These are phyloP conservation scores for Candolleomyces aberdarensis DNA, from an alignment of 768 basidiomycete species.

Conservation along the genomic window DNA sequence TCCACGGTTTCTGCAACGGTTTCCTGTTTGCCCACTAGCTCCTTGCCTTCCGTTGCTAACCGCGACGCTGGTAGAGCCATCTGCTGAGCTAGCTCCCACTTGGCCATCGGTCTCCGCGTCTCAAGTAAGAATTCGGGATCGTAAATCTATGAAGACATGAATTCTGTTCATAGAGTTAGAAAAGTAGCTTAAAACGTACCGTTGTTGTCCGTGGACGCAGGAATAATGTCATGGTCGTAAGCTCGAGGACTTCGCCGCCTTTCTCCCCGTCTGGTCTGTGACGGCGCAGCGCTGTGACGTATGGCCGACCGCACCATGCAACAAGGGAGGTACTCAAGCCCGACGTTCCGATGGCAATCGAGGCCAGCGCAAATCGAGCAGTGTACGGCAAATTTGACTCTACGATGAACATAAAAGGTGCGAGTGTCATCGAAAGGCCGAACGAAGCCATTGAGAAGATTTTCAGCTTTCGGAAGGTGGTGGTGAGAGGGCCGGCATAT, in stretches of 20 bases:
- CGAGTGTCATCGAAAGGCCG: constrained; percentile 59
- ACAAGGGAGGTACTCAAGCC: constrained; percentile 74
- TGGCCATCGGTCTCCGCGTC: constrained; percentile 68
- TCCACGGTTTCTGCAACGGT: constrained; percentile 78
- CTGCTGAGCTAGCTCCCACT: constrained; percentile 68
- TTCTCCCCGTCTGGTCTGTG: constrained; percentile 42
- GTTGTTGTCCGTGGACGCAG: constrained; percentile 62
- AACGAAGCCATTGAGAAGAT: constrained; percentile 82
- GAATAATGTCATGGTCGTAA: constrained; percentile 63
- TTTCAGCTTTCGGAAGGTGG: constrained; percentile 76
- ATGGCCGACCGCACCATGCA: constrained; percentile 66
- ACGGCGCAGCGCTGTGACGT: constrained; percentile 62
- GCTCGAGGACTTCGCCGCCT: constrained; percentile 55
- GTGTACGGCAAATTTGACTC: constrained; percentile 71
- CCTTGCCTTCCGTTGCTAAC: constrained; percentile 24
- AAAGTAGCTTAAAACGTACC: constrained; percentile 27
- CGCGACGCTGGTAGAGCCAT: constrained; percentile 46
- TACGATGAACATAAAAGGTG: constrained; percentile 80
- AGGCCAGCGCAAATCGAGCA: constrained; percentile 66
- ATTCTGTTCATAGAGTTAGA: neutral
- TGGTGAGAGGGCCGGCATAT: constrained; percentile 72
- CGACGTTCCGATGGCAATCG: constrained; percentile 69
- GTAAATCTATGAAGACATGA: constrained; percentile 45
- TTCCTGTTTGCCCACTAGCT: constrained; percentile 54
- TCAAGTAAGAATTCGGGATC: constrained; percentile 70